Evolutionary conservation across 495 filamentous ascomycete genomes (phyloP).

Genomic region (Penicillium fimorum): DNA sequence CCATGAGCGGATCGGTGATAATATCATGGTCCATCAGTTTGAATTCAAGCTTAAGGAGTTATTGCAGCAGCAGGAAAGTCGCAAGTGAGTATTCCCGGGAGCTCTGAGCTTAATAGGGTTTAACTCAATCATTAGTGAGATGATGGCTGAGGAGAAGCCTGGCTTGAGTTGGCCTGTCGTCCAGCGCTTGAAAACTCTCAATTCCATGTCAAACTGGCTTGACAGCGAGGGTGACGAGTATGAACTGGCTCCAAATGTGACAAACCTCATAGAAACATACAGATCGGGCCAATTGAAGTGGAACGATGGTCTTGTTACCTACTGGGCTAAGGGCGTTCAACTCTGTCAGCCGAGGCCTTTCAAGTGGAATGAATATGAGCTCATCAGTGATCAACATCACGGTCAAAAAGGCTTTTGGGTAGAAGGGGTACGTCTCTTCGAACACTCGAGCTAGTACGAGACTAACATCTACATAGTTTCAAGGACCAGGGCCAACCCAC

Average conservation of each 20-base stretch:
- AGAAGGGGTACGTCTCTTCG: neutral
- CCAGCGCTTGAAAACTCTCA: neutral
- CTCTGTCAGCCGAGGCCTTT: slow-evolving; percentile 5
- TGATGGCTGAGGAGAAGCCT: neutral
- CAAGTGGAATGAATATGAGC: neutral
- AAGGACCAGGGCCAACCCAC: neutral
- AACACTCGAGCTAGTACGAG: neutral
- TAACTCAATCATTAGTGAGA: neutral
- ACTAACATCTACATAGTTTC: neutral
- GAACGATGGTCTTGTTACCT: neutral
- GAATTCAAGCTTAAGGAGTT: neutral
- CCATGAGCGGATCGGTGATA: slow-evolving; percentile 1
- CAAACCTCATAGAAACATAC: neutral
- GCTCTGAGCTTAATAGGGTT: too few relatives aligned
- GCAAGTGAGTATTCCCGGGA: neutral
- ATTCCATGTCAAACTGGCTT: neutral
- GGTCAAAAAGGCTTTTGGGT: neutral
- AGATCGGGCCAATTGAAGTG: neutral
- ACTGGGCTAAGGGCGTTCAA: slow-evolving; percentile 6
- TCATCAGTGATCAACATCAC: neutral
- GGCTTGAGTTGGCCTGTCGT: slow-evolving; percentile 1
- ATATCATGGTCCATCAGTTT: neutral
- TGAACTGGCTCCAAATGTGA: neutral
- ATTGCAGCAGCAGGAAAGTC: neutral
- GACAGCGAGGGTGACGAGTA: neutral